Conservation (phyloP, 2,329 filamentous ascomycete species). For the Colletotrichum chrysophilum region DNA sequence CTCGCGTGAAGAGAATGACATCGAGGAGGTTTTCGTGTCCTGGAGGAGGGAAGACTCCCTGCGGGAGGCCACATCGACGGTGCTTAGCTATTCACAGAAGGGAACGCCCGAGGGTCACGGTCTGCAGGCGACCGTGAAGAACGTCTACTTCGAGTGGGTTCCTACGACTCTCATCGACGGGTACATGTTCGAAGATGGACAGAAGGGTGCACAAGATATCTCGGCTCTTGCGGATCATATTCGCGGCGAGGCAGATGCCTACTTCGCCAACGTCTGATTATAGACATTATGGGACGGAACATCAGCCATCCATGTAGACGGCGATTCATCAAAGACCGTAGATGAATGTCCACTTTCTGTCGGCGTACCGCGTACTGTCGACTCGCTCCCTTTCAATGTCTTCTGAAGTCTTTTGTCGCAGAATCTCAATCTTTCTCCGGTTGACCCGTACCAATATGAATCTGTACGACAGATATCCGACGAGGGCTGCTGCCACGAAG, state of each 20-base stretch:
- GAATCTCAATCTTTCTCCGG: slow-evolving; percentile 20
- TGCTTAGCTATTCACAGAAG: slow-evolving; percentile 17
- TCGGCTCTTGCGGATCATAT: slow-evolving; percentile 40
- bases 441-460: slow-evolving; percentile 30
- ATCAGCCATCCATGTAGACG: neutral
- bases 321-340: slow-evolving; percentile 28
- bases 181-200: slow-evolving; percentile 61
- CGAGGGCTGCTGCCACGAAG: slow-evolving; percentile 31
- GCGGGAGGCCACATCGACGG: neutral
- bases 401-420: slow-evolving; percentile 25
- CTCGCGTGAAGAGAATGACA: slow-evolving; percentile 50
- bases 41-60: slow-evolving; percentile 41
- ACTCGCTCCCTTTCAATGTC: slow-evolving; percentile 26
- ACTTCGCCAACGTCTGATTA: slow-evolving; percentile 47
- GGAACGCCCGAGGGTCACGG: neutral
- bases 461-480: slow-evolving; percentile 35
- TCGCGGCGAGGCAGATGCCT: slow-evolving; percentile 37
- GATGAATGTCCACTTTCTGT: slow-evolving; percentile 33
- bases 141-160: slow-evolving; percentile 68
- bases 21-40: slow-evolving; percentile 50
- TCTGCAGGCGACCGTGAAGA: slow-evolving; percentile 37
- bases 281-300: neutral
- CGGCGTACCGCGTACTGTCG: slow-evolving; percentile 27
- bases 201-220: slow-evolving; percentile 45
- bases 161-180: slow-evolving; percentile 52